Evolutionary conservation across 2,329 filamentous ascomycete species (phyloP).

Genomic region (Cladosporium austrohemisphaericum): DNA sequence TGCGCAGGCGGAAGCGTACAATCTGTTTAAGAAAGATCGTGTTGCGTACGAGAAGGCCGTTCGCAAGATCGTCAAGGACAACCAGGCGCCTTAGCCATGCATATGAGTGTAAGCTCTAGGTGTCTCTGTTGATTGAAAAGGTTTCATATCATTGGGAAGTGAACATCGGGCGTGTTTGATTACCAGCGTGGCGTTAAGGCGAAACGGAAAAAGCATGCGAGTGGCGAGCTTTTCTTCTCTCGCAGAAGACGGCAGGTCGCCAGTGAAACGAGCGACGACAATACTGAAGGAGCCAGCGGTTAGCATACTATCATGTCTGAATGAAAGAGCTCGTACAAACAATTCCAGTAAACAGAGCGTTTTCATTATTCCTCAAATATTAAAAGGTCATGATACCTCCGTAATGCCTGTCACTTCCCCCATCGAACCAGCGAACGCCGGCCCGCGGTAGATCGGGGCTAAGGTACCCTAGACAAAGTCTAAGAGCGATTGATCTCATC

Average conservation of each 20-base stretch:
- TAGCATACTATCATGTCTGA: too few relatives aligned
- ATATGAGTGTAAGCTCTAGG: not conserved
- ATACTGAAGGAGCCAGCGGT: too few relatives aligned
- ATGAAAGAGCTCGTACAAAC: too few relatives aligned
- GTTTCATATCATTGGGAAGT: not conserved
- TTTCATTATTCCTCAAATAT: too few relatives aligned
- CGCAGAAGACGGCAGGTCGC: too few relatives aligned
- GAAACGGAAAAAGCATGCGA: conserved; percentile 3
- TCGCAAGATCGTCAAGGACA: conserved; percentile 80
- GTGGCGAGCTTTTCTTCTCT: not conserved
- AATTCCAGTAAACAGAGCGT: too few relatives aligned
- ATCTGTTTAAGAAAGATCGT: conserved; percentile 88
- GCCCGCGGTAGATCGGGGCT: not conserved
- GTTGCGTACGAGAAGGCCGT: conserved; percentile 85
- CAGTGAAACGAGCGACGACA: too few relatives aligned
- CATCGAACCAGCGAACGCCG: conserved; percentile 2
- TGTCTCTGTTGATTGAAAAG: too few relatives aligned
- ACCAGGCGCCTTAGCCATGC: conserved; percentile 60
- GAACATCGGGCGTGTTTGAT: conserved; percentile 1
- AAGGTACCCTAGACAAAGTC: conserved; percentile 7
- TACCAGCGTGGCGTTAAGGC: conserved; percentile 14
- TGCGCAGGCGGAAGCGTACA: conserved; percentile 95
- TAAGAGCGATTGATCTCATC: conserved; percentile 14
- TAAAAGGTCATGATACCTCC: too few relatives aligned
- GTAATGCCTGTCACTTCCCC: too few relatives aligned